Percentiles rank a stretch among this genome's conserved stretches.
These are phyloP conservation scores for Kurtzmaniella natalensis DNA, from an alignment of 1,139 yeast species.

Conservation along the genomic window DNA sequence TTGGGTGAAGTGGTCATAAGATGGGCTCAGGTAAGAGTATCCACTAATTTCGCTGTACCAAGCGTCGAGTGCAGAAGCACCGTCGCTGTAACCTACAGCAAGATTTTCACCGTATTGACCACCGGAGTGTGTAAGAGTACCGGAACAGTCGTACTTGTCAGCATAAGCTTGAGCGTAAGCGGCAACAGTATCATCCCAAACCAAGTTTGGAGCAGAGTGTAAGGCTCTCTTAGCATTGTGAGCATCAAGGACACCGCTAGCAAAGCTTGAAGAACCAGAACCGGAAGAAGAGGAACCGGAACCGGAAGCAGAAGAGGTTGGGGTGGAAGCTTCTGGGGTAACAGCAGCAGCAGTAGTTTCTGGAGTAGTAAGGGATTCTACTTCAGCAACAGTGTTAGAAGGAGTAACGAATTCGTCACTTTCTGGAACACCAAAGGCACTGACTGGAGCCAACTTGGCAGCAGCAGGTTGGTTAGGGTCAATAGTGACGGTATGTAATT, in stretches of 20 bases:
- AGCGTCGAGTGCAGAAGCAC: conserved; percentile 63
- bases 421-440: conserved; percentile 6
- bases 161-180: conserved; percentile 69
- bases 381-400: conserved; percentile 6
- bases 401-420: conserved; percentile 1
- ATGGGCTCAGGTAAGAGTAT: conserved; percentile 47
- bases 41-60: conserved; percentile 73
- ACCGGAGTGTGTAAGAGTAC: conserved; percentile 67
- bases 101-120: conserved; percentile 85
- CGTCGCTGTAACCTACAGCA: conserved; percentile 62
- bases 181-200: conserved; percentile 65
- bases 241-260: conserved; percentile 40
- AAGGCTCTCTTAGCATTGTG: conserved; percentile 68
- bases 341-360: conserved; percentile 8
- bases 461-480: conserved; percentile 11
- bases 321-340: conserved; percentile 5
- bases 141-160: conserved; percentile 64
- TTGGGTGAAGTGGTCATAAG: conserved; percentile 78
- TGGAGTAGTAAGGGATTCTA: conserved; percentile 8
- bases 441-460: conserved; percentile 6
- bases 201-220: conserved; percentile 56
- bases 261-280: conserved; percentile 18
- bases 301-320: conserved; percentile 5
- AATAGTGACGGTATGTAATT: conserved; percentile 20
- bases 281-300: conserved; percentile 16